A percentile compares a stretch with the other conserved stretches of the same genome.
Evolutionary conservation across 1,284 basidiomycete genomes (phyloP).

Genomic region (Malassezia slooffiae): DNA sequence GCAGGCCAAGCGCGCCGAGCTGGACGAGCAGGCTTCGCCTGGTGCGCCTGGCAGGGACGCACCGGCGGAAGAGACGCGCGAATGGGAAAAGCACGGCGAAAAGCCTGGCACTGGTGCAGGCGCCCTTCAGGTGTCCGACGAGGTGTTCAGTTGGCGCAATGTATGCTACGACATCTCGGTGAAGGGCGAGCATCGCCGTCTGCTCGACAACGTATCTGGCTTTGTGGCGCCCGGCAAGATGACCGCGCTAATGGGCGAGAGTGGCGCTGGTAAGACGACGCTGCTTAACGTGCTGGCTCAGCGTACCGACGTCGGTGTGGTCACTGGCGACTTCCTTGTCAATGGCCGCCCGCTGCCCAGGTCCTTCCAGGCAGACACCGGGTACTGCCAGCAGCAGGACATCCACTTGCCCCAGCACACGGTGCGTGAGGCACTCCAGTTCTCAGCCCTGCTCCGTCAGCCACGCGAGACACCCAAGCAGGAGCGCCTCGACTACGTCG

Average conservation of each 20-base stretch:
- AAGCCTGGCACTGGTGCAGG: conserved; percentile 13
- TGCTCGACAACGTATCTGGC: conserved; percentile 47
- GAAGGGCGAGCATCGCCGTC: conserved; percentile 19
- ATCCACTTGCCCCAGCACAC: conserved; percentile 30
- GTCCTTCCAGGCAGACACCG: conserved; percentile 21
- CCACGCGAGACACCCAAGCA: conserved; percentile 21
- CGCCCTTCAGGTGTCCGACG: conserved; percentile 17
- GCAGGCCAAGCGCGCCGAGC: no score
- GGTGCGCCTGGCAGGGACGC: no score
- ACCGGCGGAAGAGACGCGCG: no score
- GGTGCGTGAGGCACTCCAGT: conserved; percentile 33
- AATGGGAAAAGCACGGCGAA: no score
- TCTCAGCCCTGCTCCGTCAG: conserved; percentile 33
- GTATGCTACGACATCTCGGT: conserved; percentile 25
- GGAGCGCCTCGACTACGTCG: conserved; percentile 25
- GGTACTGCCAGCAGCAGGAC: conserved; percentile 30
- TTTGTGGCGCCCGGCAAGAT: conserved; percentile 23
- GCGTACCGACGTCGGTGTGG: conserved; percentile 18
- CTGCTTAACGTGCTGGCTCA: conserved; percentile 27
- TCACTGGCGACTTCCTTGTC: conserved; percentile 17
- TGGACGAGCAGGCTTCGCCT: no score
- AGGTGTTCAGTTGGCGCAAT: conserved; percentile 23
- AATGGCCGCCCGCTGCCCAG: conserved; percentile 16
- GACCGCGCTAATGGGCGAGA: conserved; percentile 28
- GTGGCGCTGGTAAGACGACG: conserved; percentile 29